Conservation (phyloP, 208 protist species). For the Leishmania mexicana region DNA sequence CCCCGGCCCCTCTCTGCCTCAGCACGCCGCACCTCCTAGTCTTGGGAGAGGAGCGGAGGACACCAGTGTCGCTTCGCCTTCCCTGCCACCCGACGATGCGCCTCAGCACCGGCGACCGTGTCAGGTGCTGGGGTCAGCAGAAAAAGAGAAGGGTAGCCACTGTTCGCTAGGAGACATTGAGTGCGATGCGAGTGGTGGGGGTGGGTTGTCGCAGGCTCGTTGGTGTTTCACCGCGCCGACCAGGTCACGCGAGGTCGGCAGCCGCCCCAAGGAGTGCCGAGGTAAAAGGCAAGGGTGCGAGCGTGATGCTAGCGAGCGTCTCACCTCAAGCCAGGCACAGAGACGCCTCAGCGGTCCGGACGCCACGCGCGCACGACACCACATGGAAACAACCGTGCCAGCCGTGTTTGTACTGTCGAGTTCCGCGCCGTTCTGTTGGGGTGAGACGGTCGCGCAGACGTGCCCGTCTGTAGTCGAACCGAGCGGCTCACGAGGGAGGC, state of each 20-base stretch:
- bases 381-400: neutral
- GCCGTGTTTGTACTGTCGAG: slow-evolving; percentile 18
- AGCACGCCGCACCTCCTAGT: neutral
- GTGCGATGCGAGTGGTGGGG: neutral
- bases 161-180: neutral
- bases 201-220: neutral
- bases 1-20: neutral
- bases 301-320: neutral
- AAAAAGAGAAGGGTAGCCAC: neutral
- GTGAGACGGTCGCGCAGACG: slow-evolving; percentile 1
- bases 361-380: neutral
- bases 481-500: neutral
- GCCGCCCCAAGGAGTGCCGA: neutral
- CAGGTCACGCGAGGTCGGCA: neutral
- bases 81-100: neutral
- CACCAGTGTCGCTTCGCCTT: neutral
- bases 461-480: neutral
- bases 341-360: neutral
- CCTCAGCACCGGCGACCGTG: neutral
- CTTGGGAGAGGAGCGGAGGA: neutral
- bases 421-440: slow-evolving; percentile 5
- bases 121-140: neutral
- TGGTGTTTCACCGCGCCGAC: slow-evolving; percentile 6
- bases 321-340: neutral
- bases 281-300: neutral